Conservation (phyloP, 495 filamentous ascomycete genomes). For the Aspergillus asperescens region DNA sequence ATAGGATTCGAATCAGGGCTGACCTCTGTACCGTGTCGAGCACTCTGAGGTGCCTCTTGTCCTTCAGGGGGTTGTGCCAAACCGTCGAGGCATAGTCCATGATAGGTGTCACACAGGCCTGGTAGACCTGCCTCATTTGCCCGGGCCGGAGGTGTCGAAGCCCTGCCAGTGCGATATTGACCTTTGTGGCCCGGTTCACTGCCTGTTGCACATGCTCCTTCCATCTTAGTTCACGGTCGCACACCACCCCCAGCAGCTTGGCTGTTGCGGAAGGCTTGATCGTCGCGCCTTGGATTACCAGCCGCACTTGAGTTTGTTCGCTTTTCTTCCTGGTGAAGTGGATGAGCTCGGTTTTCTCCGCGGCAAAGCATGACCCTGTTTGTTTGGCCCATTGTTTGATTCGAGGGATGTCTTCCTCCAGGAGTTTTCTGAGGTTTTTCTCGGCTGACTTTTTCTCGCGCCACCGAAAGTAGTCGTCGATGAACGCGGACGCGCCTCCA, state of each 20-base stretch:
- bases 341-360: constrained; percentile 27
- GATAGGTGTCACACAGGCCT: constrained; percentile 21
- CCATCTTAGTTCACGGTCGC: constrained; percentile 19
- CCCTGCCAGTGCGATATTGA: constrained; percentile 14
- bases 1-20: constrained; percentile 5
- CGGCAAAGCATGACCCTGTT: constrained; percentile 15
- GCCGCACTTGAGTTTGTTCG: too few relatives aligned
- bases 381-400: constrained; percentile 17
- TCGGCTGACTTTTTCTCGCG: constrained; percentile 15
- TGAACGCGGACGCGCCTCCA: constrained; percentile 22
- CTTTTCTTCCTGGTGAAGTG: constrained; percentile 19
- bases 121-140: constrained; percentile 24
- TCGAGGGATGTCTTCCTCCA: constrained; percentile 18
- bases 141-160: constrained; percentile 18
- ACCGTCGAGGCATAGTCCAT: constrained; percentile 20
- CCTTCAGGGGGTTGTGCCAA: constrained; percentile 15
- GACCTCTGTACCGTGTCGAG: constrained; percentile 15
- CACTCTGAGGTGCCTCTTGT: constrained; percentile 18
- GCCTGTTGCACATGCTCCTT: constrained; percentile 24
- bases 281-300: too few relatives aligned
- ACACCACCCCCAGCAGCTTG: constrained; percentile 24
- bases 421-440: constrained; percentile 17
- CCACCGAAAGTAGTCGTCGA: constrained; percentile 25
- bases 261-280: constrained; percentile 14
- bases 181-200: constrained; percentile 19